Percentiles rank a stretch among this genome's conserved stretches.
Conservation (phyloP, 768 basidiomycete species). For the Astraeus odoratus region DNA sequence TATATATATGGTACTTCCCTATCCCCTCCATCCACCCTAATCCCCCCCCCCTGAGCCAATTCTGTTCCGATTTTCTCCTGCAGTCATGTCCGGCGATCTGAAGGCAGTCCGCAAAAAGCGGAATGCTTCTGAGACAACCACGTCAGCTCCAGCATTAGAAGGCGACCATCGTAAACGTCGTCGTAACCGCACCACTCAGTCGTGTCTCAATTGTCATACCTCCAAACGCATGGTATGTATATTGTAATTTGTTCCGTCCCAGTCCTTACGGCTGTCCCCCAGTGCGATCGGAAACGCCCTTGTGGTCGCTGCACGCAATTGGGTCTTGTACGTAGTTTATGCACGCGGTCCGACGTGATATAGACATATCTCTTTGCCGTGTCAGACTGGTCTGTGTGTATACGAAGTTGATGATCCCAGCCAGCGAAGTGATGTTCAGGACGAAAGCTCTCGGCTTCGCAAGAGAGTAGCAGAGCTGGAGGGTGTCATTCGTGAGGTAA, state of each 20-base stretch:
- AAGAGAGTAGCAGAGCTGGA: conserved; percentile 78
- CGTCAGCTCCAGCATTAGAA: conserved; percentile 30
- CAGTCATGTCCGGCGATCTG: conserved; percentile 23
- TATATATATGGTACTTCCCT: conserved; percentile 24
- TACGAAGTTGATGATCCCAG: conserved; percentile 78
- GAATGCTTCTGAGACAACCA: conserved; percentile 15
- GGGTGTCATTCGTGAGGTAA: conserved; percentile 74
- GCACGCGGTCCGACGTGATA: conserved; percentile 20
- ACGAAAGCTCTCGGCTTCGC: conserved; percentile 60
- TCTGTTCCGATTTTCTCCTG: background rate
- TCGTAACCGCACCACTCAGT: conserved; percentile 68
- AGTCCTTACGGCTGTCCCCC: background rate
- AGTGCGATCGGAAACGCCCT: conserved; percentile 45
- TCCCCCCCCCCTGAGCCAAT: conserved; percentile 1
- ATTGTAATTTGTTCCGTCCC: background rate
- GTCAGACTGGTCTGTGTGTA: conserved; percentile 72
- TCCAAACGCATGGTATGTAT: conserved; percentile 62
- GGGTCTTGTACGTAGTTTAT: conserved; percentile 29
- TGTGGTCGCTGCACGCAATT: conserved; percentile 40
- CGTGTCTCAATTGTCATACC: conserved; percentile 67
- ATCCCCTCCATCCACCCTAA: background rate
- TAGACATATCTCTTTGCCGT: conserved; percentile 2
- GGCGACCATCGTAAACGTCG: conserved; percentile 55
- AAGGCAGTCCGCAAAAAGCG: conserved; percentile 26
- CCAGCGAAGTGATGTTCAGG: conserved; percentile 44